Base-by-base conservation (phyloP, 139 green algal species). In the Zygnema circumcarinatum region DNA sequence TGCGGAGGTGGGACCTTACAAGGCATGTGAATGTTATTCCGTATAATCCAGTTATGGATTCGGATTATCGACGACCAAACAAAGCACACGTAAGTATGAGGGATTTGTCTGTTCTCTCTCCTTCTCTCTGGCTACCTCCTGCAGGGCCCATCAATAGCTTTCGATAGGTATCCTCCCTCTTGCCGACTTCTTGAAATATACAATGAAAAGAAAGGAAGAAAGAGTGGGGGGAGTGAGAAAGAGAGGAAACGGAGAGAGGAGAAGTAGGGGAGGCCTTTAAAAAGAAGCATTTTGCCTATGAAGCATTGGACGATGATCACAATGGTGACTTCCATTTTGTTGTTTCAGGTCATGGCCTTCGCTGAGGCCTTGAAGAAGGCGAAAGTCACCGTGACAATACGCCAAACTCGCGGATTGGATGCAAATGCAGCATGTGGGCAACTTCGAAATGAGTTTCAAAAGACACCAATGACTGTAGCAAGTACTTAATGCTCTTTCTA, bases 11-110 rank as follows among this genome's bases (percentile, higher is more conserved):
- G 74, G 79, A 97, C 76, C 75, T 84, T 29, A 36, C 3, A 0
- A 87, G 54, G 32, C 97, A 99, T 79, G 95, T 98, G 7, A 99
- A 99, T 85, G 39, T 99, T 52, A 99, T 99, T 52, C 96, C 96
- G 32, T 98, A 93, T 38, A 99, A 99, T 91, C 94, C 95, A 0
- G 95, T 99, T 31, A 94, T 95, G 31, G 97, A 98, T 38, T 91
- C 90, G 3, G 92, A 95, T 40, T 99, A 95, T 83, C 53, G 92
- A 47, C 83, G 96, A 0, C 97, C 97, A 33, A 72, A 32, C 38
- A 85, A 52, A 93, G 67, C 36, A 56, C 89, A 72, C 25, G 73
- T 92, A 11, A 40, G 54, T 40, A 52, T 68, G 35, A 3, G 69
- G n/a, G n/a, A n/a, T n/a, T 29, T 31, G 29, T 72, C 25, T 72